Base-by-base conservation (phyloP, 2,329 filamentous ascomycete genomes). In the Fragosphaeria purpurea region DNA sequence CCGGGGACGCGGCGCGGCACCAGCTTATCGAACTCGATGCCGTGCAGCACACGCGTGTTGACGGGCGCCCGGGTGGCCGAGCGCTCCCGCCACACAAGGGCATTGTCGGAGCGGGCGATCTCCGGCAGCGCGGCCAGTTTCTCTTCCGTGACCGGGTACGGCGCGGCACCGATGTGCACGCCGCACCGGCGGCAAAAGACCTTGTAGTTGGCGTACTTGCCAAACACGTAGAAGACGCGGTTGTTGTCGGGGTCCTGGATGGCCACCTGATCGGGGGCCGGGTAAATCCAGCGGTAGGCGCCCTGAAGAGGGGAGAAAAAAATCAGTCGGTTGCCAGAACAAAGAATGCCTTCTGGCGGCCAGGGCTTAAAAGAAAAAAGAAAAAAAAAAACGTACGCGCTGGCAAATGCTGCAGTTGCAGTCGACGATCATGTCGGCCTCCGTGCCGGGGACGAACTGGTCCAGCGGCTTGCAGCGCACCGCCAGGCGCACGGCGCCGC, bases 371-470 rank as follows among this genome's bases (percentile, higher is more conserved):
- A 22, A 22, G 3, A 22, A 45, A 38, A 12, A 39, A 42, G 46
- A 13, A 9, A 12, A 1, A 35, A 37, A 22, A 22, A 41, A 7
- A 53, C 63, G 58, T 61, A 73, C 70, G 46, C 70, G 63, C 41
- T 61, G 59, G 60, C 74, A 77, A 55, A 69, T 67, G 58, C 74
- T 77, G 65, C 75, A 78, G 59, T 75, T 73, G 63, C 75, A 77
- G 47, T 74, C 70, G 1, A 62, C 31, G 5, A 67, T 54, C 1
- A 10, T 47, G 10, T 63, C 64, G 30, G 13, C 42, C 2, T 32
- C 2, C 3, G 42, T 35, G 4, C 60, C 50, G 33, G 54, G 50
- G 47, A 59, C 57, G 0, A 56, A 51, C 30, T 65, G 9, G 59
- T 67, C 58, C 8, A 77, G 57, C 1, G 71, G 67, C 55, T 68